Base-by-base conservation (phyloP, 2,329 filamentous ascomycete species). In the Fusarium sp. region DNA sequence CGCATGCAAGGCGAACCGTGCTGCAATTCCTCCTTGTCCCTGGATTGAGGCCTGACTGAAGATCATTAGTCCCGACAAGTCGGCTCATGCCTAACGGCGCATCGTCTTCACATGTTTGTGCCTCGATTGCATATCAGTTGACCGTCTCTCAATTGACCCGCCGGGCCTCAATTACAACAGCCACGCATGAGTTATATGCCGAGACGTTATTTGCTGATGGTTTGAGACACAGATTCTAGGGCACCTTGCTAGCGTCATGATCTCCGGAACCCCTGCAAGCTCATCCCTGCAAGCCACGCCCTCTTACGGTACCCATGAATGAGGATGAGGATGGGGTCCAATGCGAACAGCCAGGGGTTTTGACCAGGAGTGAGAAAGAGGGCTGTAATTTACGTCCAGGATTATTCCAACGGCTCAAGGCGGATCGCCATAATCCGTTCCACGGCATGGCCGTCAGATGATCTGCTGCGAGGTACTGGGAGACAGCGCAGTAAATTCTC, bases 201-300 rank as follows among this genome's bases (percentile, higher is more conserved):
- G 49, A 39, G 39, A 58, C 49, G 22, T 51, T 55, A 51, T 65
- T 61, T 38, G 49, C 42, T 57, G 39, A 40, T 43, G 28, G 28
- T 28, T 45, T 49, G 36, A 56, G 26, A 55, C 44, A 38, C 22
- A 31, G 43, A 34, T 40, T 42, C 45, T 40, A 42, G 55, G 47
- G n/a, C 7, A 33, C 67, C 70, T 9, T 60, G 46, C 71, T 74
- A 73, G 71, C 57, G 60, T 6, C 4, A 54, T 68, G 72, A 74
- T 74, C 72, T 73, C 69, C 72, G 33, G 43, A 26, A 55, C 57
- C 67, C 72, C 62, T 71, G 72, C 43, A 11, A 40, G 13, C 3
- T 15, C 19, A 65, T 56, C 65, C 67, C 55, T 70, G 67, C 26
- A 60, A 54, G 62, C 58, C 67, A 74, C 53, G 56, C 64, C 31